Evolutionary conservation across 2,329 filamentous ascomycete genomes (phyloP), one percentile per base, ranked within the genome.

Genomic region (Bisporella sp.): DNA sequence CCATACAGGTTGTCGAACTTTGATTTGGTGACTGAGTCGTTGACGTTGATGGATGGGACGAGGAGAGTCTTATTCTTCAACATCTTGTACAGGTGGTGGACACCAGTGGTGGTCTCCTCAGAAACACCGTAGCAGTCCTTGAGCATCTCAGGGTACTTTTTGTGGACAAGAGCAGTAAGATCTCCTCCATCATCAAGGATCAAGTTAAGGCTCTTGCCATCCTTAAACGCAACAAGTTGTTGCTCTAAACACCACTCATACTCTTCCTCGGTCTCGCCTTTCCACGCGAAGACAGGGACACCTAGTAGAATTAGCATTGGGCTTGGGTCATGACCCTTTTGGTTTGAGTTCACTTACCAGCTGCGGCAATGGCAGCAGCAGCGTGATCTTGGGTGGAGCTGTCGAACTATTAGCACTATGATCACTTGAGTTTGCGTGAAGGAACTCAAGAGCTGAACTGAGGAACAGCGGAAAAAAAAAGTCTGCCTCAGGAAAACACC

Each of bases 1-100:
- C 93, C 92, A 83, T 97, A 99, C 61, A 97, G 78, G 85, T 99
- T 99, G 84, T 97, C 93, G 73, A 99, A 99, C 84, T 99, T 99
- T 77, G 90, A 96, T 86, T 97, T 99, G 75, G 93, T 99, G 70
- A 99, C 92, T 54, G 87, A 91, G 84, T 99, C 92, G 79, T 99
- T 97, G 81, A 99, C 92, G 75, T 99, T 99, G 85, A 97, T 89
- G 74, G 92, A 81, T 62, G 93, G 93, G 62, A 96, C 88, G 57
- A 96, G 85, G 60, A 97, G 89, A 73, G 83, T 80, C 71, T 82
- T 81, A 64, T 88, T 84, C 82, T 93, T 96, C 72, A 97, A 77
- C 91, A 96, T 96, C 70, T 84, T 83, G 87, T 97, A 99, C 56
- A 99, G 82, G 81, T 97, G 92, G 87, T 97, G 93, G 68, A 99